Conservation (phyloP, 1,139 yeast genomes). For the Wickerhamiella pararugosa region DNA sequence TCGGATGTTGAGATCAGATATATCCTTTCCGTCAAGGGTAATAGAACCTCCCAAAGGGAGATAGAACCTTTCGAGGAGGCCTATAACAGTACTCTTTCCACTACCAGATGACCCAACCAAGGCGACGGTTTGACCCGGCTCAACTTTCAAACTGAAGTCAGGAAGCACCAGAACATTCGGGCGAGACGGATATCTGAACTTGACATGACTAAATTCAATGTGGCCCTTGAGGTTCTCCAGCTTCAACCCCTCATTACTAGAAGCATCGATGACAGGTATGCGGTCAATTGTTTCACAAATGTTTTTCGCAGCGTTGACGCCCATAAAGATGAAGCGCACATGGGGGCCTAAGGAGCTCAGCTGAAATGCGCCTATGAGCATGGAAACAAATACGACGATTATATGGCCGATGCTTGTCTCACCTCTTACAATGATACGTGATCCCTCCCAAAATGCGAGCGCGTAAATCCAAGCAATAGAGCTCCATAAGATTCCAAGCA, state of each 20-base stretch:
- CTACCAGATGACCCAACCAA: conserved; percentile 66
- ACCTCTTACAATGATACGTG: conserved; percentile 13
- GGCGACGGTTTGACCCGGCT: conserved; percentile 39
- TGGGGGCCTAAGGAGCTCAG: conserved; percentile 20
- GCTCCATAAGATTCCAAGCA: conserved; percentile 14
- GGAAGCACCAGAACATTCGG: conserved; percentile 44
- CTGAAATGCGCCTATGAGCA: conserved; percentile 19
- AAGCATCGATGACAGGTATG: conserved; percentile 15
- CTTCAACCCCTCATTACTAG: conserved; percentile 15
- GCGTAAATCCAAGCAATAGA: conserved; percentile 10
- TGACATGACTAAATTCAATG: conserved; percentile 44
- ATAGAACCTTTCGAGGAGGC: conserved; percentile 40
- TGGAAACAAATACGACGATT: conserved; percentile 15
- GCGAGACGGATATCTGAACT: conserved; percentile 58
- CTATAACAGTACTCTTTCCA: conserved; percentile 60
- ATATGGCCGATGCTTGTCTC: conserved; percentile 9
- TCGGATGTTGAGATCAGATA: conserved; percentile 32
- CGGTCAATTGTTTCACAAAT: conserved; percentile 20
- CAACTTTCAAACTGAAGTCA: conserved; percentile 34
- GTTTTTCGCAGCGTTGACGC: conserved; percentile 19
- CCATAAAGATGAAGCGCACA: conserved; percentile 16
- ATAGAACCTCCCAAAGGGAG: conserved; percentile 27
- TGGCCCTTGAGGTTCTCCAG: conserved; percentile 24
- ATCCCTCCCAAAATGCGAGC: conserved; percentile 12
- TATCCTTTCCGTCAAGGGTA: conserved; percentile 29